phyloP scores from a whole-genome alignment of 2,329 filamentous ascomycete genomes.

The Aspergillus fischeri region DNA sequence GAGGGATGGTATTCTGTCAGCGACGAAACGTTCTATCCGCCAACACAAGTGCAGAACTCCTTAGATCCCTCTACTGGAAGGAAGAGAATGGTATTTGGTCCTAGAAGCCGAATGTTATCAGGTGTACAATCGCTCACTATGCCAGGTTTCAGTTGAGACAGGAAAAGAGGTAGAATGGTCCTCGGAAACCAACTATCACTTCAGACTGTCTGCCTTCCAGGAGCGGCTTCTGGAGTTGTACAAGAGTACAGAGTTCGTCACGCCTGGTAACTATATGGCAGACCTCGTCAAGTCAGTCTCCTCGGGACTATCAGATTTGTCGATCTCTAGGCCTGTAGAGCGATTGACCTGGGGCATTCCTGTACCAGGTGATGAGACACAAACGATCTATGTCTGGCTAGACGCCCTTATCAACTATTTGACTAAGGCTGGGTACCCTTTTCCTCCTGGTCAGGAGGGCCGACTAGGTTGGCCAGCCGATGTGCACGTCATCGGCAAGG shows the following conservation, averaged over 20 bases:
- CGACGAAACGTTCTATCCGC: constrained; percentile 94
- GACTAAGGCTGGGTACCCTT: constrained; percentile 79
- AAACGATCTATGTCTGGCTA: constrained; percentile 98
- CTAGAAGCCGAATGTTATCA: background rate
- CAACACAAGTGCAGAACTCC: constrained; percentile 66
- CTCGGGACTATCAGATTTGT: constrained; percentile 77
- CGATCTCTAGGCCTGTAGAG: constrained; percentile 75
- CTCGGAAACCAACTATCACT: constrained; percentile 91
- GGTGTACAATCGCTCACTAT: background rate
- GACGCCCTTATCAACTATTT: constrained; percentile 94
- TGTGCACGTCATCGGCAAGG: constrained; percentile 90
- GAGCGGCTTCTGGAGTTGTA: constrained; percentile 80
- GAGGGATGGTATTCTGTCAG: constrained; percentile 95
- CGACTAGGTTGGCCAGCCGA: constrained; percentile 80
- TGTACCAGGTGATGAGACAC: constrained; percentile 75
- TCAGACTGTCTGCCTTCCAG: constrained; percentile 77
- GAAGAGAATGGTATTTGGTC: constrained; percentile 62
- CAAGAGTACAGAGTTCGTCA: constrained; percentile 67
- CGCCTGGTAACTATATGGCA: constrained; percentile 68
- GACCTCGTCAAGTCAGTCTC: constrained; percentile 74
- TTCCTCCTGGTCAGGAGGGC: constrained; percentile 60
- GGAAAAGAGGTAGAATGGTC: constrained; percentile 94
- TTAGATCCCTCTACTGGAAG: constrained; percentile 76
- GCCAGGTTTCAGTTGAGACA: constrained; percentile 69
- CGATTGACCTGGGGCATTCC: constrained; percentile 83